phyloP scores from a whole-genome alignment of 2,329 filamentous ascomycete species.

The Scopulariopsis brevicaulis region DNA sequence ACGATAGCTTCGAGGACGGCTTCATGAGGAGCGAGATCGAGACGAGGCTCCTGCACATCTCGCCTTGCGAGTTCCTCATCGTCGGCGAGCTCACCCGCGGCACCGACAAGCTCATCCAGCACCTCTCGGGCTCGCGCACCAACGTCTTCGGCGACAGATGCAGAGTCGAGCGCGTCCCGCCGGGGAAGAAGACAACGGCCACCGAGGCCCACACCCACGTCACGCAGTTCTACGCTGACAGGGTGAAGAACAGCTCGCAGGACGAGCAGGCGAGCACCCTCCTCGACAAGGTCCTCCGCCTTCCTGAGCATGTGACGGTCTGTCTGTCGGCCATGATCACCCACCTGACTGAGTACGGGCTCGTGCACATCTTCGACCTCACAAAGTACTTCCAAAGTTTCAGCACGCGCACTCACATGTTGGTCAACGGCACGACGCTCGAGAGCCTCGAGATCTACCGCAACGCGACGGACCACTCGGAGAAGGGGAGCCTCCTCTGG shows the following conservation, averaged over 20 bases:
- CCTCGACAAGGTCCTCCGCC: slow-evolving; percentile 73
- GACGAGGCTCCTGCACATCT: slow-evolving; percentile 88
- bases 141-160: slow-evolving; percentile 90
- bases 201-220: slow-evolving; percentile 82
- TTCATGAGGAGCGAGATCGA: slow-evolving; percentile 97
- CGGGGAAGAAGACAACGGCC: slow-evolving; percentile 62
- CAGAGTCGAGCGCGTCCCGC: slow-evolving; percentile 68
- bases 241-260: slow-evolving; percentile 52
- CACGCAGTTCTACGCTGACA: slow-evolving; percentile 83
- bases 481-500: slow-evolving; percentile 90
- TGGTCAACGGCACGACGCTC: slow-evolving; percentile 88
- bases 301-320: slow-evolving; percentile 78
- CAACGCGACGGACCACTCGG: slow-evolving; percentile 78
- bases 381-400: slow-evolving; percentile 98
- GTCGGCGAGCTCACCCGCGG: slow-evolving; percentile 83
- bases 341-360: slow-evolving; percentile 80
- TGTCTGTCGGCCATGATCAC: slow-evolving; percentile 96
- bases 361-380: slow-evolving; percentile 90
- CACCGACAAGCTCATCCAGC: slow-evolving; percentile 83
- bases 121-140: slow-evolving; percentile 78
- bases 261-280: slow-evolving; percentile 50
- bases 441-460: slow-evolving; percentile 93
- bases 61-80: slow-evolving; percentile 88
- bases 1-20: slow-evolving; percentile 91
- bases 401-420: slow-evolving; percentile 87